These are phyloP conservation scores for Draba incana DNA, from an alignment of 345 rosid species.

Conservation along the genomic window DNA sequence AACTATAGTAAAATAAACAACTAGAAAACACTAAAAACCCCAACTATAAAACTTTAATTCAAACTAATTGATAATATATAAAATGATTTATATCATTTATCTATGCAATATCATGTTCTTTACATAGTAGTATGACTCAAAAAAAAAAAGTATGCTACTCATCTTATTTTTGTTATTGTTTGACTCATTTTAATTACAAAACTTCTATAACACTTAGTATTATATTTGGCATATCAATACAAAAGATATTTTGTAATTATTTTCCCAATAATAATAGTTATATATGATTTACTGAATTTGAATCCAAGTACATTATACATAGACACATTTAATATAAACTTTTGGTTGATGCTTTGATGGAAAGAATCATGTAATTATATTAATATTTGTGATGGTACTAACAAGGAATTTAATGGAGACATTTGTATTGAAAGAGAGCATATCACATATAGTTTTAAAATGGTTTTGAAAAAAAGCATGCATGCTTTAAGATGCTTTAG, in stretches of 20 bases:
- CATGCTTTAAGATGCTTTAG: conserved; percentile 45
- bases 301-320: neutral
- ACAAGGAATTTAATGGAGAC: conserved; percentile 14
- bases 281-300: too few species aligned
- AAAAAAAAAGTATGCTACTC: too few species aligned
- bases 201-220: neutral
- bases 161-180: too few species aligned
- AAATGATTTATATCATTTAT: too few species aligned
- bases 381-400: neutral
- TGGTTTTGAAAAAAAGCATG: conserved; percentile 23
- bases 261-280: neutral
- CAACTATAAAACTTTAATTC: neutral
- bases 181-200: neutral
- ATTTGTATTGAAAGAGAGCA: conserved; percentile 10
- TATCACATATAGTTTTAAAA: neutral
- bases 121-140: too few species aligned
- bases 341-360: neutral
- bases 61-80: neutral
- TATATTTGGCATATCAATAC: neutral
- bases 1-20: too few species aligned
- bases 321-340: neutral
- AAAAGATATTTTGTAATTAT: neutral
- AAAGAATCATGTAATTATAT: neutral
- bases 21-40: too few species aligned
- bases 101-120: too few species aligned